Percentiles rank a stretch among this genome's conserved stretches.
phyloP scores from a whole-genome alignment of 768 basidiomycete species.

The Galerina marginata region DNA sequence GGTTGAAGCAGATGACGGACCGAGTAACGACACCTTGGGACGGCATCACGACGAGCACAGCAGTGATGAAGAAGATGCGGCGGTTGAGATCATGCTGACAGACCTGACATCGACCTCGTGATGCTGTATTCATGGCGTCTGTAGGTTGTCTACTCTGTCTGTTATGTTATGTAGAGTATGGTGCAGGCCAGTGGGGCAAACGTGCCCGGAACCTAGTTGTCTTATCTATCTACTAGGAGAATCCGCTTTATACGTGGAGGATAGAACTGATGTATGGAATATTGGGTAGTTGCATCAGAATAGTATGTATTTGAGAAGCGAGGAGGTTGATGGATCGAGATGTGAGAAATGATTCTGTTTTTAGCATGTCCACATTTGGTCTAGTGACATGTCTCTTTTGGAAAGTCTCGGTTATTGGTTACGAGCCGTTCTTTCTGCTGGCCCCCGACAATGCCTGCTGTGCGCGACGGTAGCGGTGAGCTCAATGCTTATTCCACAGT shows the following conservation, averaged over 20 bases:
- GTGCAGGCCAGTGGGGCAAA: background rate
- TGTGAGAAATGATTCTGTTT: conserved; percentile 22
- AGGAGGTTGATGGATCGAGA: background rate
- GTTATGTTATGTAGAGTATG: background rate
- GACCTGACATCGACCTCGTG: conserved; percentile 15
- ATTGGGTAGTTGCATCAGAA: too few relatives aligned
- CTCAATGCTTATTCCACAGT: conserved; percentile 16
- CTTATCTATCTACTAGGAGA: too few relatives aligned
- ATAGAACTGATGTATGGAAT: too few relatives aligned
- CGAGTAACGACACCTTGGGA: conserved; percentile 2
- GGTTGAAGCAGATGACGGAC: conserved; percentile 10
- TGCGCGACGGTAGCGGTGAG: conserved; percentile 48
- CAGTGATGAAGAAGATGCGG: conserved; percentile 30
- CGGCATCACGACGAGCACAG: conserved; percentile 9
- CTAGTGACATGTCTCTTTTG: conserved; percentile 15
- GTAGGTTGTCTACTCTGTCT: background rate
- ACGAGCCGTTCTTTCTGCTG: conserved; percentile 26
- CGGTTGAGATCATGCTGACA: conserved; percentile 32
- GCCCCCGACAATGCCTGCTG: conserved; percentile 49
- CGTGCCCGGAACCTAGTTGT: too few relatives aligned
- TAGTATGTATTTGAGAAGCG: too few relatives aligned
- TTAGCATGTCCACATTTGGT: conserved; percentile 14
- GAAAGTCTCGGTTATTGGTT: conserved; percentile 24
- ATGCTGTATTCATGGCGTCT: conserved; percentile 6
- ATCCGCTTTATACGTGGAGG: too few relatives aligned